A percentile compares a stretch with the other conserved stretches of the same genome.
Conservation (phyloP, 2,329 filamentous ascomycete genomes). For the Penicillium glabrum region DNA sequence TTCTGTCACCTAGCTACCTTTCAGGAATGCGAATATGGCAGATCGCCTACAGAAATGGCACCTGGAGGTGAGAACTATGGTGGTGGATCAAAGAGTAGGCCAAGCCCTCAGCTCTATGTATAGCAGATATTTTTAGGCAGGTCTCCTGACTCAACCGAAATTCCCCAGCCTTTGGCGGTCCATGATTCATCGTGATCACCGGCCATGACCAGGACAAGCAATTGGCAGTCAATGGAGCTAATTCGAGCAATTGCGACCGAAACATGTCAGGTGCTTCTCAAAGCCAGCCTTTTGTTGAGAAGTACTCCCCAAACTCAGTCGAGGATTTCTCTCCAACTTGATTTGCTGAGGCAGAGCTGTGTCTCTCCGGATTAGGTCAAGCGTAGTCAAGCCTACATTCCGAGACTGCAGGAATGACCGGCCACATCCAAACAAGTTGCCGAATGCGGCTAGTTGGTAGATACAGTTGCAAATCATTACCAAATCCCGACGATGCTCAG, state of each 20-base stretch:
- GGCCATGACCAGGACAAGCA: no score
- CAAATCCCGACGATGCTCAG: neutral
- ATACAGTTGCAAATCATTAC: neutral
- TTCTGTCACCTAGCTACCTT: neutral
- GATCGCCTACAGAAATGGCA: neutral
- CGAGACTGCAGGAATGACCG: constrained; percentile 9
- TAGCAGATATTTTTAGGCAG: neutral
- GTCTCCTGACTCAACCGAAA: neutral
- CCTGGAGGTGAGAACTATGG: neutral
- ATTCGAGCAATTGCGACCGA: no score
- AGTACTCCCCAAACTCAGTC: no score
- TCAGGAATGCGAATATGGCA: neutral
- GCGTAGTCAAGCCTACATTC: constrained; percentile 8
- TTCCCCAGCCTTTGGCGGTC: neutral
- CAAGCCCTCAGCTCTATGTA: neutral
- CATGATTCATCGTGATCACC: neutral
- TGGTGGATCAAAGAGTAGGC: neutral
- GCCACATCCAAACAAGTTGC: constrained; percentile 7
- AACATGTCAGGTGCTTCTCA: no score
- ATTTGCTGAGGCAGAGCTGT: neutral
- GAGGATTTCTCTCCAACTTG: neutral
- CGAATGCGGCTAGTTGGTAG: neutral
- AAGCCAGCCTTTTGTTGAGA: no score
- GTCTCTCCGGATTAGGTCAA: neutral
- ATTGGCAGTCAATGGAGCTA: no score